phyloP scores from a whole-genome alignment of 495 filamentous ascomycete species.

The Neurospora sp. region DNA sequence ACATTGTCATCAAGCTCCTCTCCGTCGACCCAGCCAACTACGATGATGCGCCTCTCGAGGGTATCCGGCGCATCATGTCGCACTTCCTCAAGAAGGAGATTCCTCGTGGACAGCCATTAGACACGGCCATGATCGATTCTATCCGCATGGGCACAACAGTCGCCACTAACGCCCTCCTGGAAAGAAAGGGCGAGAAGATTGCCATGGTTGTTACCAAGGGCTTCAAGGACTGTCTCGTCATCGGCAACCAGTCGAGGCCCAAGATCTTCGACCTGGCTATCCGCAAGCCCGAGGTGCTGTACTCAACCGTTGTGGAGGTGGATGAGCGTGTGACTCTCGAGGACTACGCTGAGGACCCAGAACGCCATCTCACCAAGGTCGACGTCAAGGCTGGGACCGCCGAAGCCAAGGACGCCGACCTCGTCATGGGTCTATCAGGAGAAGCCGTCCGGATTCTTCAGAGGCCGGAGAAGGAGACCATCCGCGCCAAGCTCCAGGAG shows the following conservation, averaged over 20 bases:
- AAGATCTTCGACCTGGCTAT: constrained; percentile 79
- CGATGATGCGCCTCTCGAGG: constrained; percentile 79
- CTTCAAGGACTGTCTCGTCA: constrained; percentile 83
- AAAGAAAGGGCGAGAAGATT: constrained; percentile 88
- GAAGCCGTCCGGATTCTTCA: constrained; percentile 60
- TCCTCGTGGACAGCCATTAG: constrained; percentile 69
- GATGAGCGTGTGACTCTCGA: constrained; percentile 80
- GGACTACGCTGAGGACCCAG: constrained; percentile 76
- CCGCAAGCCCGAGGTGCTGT: constrained; percentile 68
- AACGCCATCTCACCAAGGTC: constrained; percentile 42
- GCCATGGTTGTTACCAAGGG: constrained; percentile 87
- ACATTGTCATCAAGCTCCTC: constrained; percentile 78
- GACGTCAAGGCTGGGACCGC: constrained; percentile 36
- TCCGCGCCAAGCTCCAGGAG: constrained; percentile 45
- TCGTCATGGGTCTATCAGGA: constrained; percentile 57
- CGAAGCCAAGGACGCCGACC: constrained; percentile 33
- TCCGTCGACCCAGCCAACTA: constrained; percentile 90
- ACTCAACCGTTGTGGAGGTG: constrained; percentile 66
- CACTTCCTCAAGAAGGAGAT: constrained; percentile 66
- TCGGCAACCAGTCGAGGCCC: constrained; percentile 75
- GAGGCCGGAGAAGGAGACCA: constrained; percentile 42
- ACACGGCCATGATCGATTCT: constrained; percentile 73
- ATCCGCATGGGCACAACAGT: constrained; percentile 89
- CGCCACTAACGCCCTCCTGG: constrained; percentile 79
- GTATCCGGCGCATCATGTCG: constrained; percentile 81